Conservation (phyloP, 192 early-diverging fungal genomes). For the Umbelopsis sp. region DNA sequence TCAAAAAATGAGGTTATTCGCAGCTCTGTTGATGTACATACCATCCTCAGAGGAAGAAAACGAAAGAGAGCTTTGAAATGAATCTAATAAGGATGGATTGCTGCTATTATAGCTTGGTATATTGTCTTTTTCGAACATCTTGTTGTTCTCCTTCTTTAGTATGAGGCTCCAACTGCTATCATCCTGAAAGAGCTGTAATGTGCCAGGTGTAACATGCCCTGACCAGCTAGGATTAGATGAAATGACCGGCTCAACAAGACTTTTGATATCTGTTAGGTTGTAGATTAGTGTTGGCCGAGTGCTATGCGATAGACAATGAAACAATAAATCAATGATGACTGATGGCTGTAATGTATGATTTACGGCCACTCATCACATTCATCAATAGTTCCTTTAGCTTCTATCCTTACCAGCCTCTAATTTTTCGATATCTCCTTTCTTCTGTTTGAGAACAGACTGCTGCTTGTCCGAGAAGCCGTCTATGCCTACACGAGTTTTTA, state of each 20-base stretch:
- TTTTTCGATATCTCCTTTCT: constrained; percentile 32
- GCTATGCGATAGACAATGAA: background rate
- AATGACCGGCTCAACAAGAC: constrained; percentile 29
- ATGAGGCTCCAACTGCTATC: constrained; percentile 49
- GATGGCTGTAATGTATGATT: background rate
- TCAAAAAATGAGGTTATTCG: background rate
- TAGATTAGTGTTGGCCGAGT: background rate
- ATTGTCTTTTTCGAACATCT: constrained; percentile 27
- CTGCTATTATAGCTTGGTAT: constrained; percentile 35
- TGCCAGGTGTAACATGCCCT: constrained; percentile 49
- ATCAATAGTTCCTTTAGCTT: background rate
- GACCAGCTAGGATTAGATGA: constrained; percentile 31
- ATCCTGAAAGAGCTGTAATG: constrained; percentile 51
- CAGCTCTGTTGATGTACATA: background rate
- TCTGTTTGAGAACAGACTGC: constrained; percentile 34
- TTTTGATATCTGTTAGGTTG: constrained; percentile 24
- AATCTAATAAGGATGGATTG: constrained; percentile 35
- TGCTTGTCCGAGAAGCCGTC: constrained; percentile 42
- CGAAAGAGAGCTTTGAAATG: constrained; percentile 34
- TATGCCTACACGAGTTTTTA: constrained; percentile 6
- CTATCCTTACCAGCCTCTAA: constrained; percentile 32
- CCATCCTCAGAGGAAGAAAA: constrained; percentile 27
- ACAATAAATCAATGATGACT: constrained; percentile 8
- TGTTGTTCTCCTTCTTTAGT: constrained; percentile 23
- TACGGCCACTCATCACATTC: background rate